A percentile compares a stretch with the other conserved stretches of the same genome.
phyloP scores from a whole-genome alignment of 2,329 filamentous ascomycete species.

The Passalora sequoiae region DNA sequence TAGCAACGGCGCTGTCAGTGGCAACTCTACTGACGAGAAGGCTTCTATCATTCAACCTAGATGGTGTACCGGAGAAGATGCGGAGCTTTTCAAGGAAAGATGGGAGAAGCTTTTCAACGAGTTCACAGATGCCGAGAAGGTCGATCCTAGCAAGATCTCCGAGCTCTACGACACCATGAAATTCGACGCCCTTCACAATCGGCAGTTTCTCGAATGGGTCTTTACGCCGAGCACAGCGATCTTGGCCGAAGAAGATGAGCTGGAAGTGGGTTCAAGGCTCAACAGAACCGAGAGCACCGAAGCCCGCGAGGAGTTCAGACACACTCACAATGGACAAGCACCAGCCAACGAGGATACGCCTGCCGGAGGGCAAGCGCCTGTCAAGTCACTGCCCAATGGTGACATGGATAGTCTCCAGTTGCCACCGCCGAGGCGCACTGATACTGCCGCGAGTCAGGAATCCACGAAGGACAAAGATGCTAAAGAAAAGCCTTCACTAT shows the following conservation, averaged over 20 bases:
- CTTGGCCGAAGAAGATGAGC: slow-evolving; percentile 57
- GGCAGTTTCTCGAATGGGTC: slow-evolving; percentile 93
- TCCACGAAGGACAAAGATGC: slow-evolving; percentile 11
- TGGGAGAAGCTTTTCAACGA: slow-evolving; percentile 98
- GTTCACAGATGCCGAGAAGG: slow-evolving; percentile 94
- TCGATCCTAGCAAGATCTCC: slow-evolving; percentile 96
- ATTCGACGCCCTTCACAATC: slow-evolving; percentile 94
- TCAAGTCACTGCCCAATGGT: slow-evolving; percentile 1
- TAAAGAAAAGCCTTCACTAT: slow-evolving; percentile 30
- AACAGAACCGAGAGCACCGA: slow-evolving; percentile 31
- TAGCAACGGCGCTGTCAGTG: slow-evolving; percentile 5
- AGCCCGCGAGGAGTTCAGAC: slow-evolving; percentile 29
- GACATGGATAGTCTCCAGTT: slow-evolving; percentile 15
- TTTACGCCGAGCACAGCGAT: slow-evolving; percentile 82
- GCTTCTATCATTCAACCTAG: slow-evolving; percentile 64
- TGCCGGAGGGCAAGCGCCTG: background rate
- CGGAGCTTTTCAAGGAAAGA: slow-evolving; percentile 87
- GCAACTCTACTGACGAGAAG: slow-evolving; percentile 33
- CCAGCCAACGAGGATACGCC: slow-evolving; percentile 18
- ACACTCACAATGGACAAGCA: slow-evolving; percentile 28
- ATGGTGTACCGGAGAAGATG: slow-evolving; percentile 95
- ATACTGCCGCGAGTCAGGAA: slow-evolving; percentile 18
- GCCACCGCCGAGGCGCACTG: slow-evolving; percentile 21
- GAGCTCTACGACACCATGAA: slow-evolving; percentile 99
- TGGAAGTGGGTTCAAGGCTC: slow-evolving; percentile 18